Percentiles rank a stretch among this genome's conserved stretches.
Evolutionary conservation across 768 basidiomycete genomes (phyloP).

Genomic region (Boletus bicolor): DNA sequence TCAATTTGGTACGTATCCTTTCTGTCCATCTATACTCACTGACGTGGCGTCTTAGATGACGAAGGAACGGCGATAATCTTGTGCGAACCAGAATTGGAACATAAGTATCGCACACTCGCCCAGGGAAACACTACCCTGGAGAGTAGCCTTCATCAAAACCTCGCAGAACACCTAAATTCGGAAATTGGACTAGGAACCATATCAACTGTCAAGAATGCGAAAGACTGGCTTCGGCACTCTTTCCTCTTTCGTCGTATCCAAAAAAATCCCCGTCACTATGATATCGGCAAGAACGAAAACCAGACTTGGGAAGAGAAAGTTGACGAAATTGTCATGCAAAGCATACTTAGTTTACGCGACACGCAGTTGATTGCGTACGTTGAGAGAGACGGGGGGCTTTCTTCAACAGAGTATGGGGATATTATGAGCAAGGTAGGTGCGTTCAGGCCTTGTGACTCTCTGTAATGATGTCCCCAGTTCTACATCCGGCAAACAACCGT

Average conservation of each 20-base stretch:
- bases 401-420: slow-evolving; percentile 74
- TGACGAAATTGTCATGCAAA: slow-evolving; percentile 70
- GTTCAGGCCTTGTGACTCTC: background rate
- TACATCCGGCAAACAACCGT: slow-evolving; percentile 74
- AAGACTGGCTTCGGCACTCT: slow-evolving; percentile 78
- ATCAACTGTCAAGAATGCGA: slow-evolving; percentile 61
- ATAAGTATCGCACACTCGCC: slow-evolving; percentile 65
- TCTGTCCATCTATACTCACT: background rate
- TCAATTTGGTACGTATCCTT: slow-evolving; percentile 65
- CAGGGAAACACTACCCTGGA: slow-evolving; percentile 79
- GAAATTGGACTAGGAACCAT: slow-evolving; percentile 91
- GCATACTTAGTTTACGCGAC: slow-evolving; percentile 56
- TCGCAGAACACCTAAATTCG: slow-evolving; percentile 90
- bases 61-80: slow-evolving; percentile 82
- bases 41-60: slow-evolving; percentile 49
- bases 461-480: slow-evolving; percentile 44
- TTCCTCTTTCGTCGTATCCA: slow-evolving; percentile 86
- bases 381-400: slow-evolving; percentile 41
- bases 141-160: slow-evolving; percentile 77
- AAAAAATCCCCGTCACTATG: slow-evolving; percentile 79
- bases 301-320: slow-evolving; percentile 70
- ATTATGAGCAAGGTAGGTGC: slow-evolving; percentile 77
- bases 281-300: slow-evolving; percentile 50
- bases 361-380: slow-evolving; percentile 56
- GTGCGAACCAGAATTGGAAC: slow-evolving; percentile 69